Conservation (phyloP, 2,329 filamentous ascomycete genomes). For the Orbilia brochopaga region DNA sequence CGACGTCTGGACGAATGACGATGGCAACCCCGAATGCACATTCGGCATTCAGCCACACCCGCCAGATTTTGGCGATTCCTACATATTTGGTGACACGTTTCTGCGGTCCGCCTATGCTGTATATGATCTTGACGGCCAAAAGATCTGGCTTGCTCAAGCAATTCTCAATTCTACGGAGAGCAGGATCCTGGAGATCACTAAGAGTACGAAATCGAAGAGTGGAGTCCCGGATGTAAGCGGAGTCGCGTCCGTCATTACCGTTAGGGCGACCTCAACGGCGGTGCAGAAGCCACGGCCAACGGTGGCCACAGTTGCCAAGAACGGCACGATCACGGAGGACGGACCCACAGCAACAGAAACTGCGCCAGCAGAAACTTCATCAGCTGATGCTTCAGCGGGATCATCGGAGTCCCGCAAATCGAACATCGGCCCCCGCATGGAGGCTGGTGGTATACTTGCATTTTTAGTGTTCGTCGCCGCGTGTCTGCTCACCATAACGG, state of each 20-base stretch:
- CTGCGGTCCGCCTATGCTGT: slow-evolving; percentile 76
- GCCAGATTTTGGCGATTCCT: slow-evolving; percentile 62
- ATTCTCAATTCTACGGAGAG: slow-evolving; percentile 65
- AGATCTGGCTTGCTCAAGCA: slow-evolving; percentile 73
- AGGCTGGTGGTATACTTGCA: background rate
- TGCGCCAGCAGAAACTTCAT: background rate
- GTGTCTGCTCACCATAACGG: background rate
- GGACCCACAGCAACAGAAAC: background rate
- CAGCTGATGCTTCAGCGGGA: background rate
- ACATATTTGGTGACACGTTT: slow-evolving; percentile 70
- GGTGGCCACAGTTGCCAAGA: background rate
- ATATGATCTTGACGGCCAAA: slow-evolving; percentile 75
- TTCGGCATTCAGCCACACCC: slow-evolving; percentile 71
- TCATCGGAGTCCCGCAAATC: background rate
- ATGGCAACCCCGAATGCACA: slow-evolving; percentile 67
- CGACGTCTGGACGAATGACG: slow-evolving; percentile 62
- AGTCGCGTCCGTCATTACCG: slow-evolving; percentile 61
- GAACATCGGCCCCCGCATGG: background rate
- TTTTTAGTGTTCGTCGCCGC: background rate
- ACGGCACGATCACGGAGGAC: background rate
- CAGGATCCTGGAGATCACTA: slow-evolving; percentile 65
- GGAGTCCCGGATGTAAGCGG: slow-evolving; percentile 65
- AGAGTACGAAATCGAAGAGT: slow-evolving; percentile 57
- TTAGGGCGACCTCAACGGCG: slow-evolving; percentile 37
- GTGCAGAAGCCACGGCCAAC: slow-evolving; percentile 24